Evolutionary conservation across 2,329 filamentous ascomycete genomes (phyloP).

Genomic region (Colletotrichum sp.): DNA sequence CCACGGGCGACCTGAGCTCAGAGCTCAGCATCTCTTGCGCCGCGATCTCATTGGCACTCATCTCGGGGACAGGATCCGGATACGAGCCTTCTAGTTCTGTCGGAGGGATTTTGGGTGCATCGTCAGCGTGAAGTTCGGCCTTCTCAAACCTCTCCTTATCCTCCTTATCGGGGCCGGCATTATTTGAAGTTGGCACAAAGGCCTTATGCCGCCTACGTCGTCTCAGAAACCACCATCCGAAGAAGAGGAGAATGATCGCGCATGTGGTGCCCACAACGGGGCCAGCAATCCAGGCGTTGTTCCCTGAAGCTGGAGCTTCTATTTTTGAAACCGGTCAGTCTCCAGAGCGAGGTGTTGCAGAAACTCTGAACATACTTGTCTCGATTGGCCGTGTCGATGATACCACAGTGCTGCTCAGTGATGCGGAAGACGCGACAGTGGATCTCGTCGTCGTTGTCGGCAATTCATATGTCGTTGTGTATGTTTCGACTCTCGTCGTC

Average conservation of each 20-base stretch:
- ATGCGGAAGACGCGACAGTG: too few species aligned
- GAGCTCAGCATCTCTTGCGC: background rate
- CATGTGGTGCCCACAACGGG: background rate
- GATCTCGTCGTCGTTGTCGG: too few species aligned
- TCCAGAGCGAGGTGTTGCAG: too few species aligned
- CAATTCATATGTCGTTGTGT: too few species aligned
- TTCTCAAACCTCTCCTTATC: background rate
- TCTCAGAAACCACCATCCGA: background rate
- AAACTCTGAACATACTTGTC: too few species aligned
- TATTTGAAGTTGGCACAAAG: too few species aligned
- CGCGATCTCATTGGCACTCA: background rate
- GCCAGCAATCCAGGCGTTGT: background rate
- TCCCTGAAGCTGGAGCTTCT: background rate
- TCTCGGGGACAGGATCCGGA: background rate
- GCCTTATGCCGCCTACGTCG: background rate
- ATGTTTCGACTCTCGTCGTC: too few species aligned
- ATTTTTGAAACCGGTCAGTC: too few species aligned
- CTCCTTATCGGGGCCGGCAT: too few species aligned
- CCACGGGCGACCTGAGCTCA: background rate
- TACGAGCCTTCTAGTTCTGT: background rate
- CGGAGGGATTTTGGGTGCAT: background rate
- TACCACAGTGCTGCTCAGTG: too few species aligned
- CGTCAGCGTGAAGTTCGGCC: background rate
- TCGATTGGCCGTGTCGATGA: too few species aligned
- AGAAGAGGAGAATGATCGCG: background rate